These are phyloP conservation scores for Penicillium sp. DNA, from an alignment of 2,329 filamentous ascomycete genomes.

Conservation along the genomic window DNA sequence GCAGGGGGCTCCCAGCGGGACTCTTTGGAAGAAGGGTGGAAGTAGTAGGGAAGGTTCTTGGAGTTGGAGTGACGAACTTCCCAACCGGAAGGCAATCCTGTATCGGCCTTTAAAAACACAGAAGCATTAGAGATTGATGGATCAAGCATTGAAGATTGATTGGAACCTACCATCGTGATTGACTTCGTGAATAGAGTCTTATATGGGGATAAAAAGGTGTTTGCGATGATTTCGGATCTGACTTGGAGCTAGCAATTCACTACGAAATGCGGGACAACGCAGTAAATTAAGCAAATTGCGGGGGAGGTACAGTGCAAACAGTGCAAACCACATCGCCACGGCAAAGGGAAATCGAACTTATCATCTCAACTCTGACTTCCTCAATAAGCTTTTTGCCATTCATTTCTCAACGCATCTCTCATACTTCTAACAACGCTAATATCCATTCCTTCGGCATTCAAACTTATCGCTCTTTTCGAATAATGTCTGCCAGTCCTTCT, in stretches of 20 bases:
- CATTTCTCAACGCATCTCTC: not conserved
- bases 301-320: slow-evolving; percentile 31
- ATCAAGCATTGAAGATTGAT: not conserved
- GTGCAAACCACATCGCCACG: slow-evolving; percentile 3
- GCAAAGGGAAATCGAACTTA: not conserved
- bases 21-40: slow-evolving; percentile 81
- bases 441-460: not conserved
- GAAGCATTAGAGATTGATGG: not conserved
- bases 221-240: not conserved
- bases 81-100: slow-evolving; percentile 83
- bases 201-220: not conserved
- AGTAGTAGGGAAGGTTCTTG: slow-evolving; percentile 99
- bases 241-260: not conserved
- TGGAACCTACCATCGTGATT: not conserved
- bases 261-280: not conserved
- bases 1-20: slow-evolving; percentile 93
- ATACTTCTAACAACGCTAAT: not conserved
- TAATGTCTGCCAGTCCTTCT: slow-evolving; percentile 46
- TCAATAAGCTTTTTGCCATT: not conserved
- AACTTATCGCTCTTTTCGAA: not conserved
- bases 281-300: slow-evolving; percentile 20
- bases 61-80: slow-evolving; percentile 97
- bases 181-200: too few species aligned
- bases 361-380: not conserved
- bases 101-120: slow-evolving; percentile 57